Base-by-base conservation (phyloP, 2,329 filamentous ascomycete genomes). In the Myriangium duriaei region DNA sequence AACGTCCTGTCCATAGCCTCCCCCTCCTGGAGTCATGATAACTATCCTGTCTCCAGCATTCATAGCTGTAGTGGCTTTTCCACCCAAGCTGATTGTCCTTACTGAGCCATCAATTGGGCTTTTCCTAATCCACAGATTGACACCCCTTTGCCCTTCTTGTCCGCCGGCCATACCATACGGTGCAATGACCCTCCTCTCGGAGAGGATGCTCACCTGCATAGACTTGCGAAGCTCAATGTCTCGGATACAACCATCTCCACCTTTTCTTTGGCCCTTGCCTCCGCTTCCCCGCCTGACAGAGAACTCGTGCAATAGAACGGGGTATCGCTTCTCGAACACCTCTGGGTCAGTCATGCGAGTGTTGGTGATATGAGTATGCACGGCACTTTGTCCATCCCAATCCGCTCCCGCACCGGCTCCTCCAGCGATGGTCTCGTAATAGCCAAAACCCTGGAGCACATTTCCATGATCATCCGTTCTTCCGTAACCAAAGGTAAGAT, bases 91-190 rank as follows among this genome's bases (percentile, higher is more conserved):
- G 50, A 83, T 75, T 33, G 64, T 62, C 19, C 75, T 62, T 55
- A 77, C 42, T 5, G 33, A 44, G 1, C 32, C 36, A 7, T 34
- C 34, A 5, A 14, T 39, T 3, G 33, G 32, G 34, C 85, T 75
- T 42, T 71, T 77, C 5, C 81, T 67, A 31, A 87, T 74, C 86
- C 86, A 93, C 32, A 88, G 63, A 48, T 93, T 94, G 42, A 86
- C 61, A 0, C 86, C 86, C 32, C 79, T 76, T 49, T 74, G 61
- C 0, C 74, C 86, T 41, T 85, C 77, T 38, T 75, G 76, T 2
- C 86, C 86, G 0, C 85, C 86, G 16, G 76, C 76, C 43, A 93
- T 67, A 0, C 85, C 85, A 47, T 84, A 92, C 2, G 82, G 82
- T 32, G 71, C 66, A 42, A 79, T 74, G 0, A 84, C 78, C 15